Evolutionary conservation across 345 rosid genomes (phyloP).

Genomic region (Euphorbia lathyris): DNA sequence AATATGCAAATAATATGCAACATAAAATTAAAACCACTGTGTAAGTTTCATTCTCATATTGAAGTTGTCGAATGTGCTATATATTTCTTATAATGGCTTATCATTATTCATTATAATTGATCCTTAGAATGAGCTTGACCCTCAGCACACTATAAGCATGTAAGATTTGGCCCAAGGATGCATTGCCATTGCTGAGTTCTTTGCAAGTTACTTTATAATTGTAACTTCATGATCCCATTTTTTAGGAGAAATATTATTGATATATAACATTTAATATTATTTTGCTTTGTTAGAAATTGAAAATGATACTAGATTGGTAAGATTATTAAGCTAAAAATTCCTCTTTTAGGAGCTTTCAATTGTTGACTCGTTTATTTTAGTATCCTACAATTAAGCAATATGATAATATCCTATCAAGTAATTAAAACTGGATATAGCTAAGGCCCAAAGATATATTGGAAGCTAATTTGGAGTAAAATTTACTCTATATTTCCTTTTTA

Average conservation of each 20-base stretch:
- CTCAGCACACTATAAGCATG: slow-evolving; percentile 75
- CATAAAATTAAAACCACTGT: too few relatives aligned
- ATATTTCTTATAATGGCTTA: too few relatives aligned
- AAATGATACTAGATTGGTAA: neutral
- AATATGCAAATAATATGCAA: too few relatives aligned
- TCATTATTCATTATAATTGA: slow-evolving; percentile 95
- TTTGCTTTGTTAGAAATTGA: neutral
- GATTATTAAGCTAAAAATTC: neutral
- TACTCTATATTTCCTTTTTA: neutral
- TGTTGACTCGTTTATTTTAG: neutral
- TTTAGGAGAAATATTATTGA: neutral
- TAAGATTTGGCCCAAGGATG: slow-evolving; percentile 31
- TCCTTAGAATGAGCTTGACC: slow-evolving; percentile 99
- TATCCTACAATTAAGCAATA: neutral
- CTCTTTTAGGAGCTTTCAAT: neutral
- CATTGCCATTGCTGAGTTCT: neutral
- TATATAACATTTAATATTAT: neutral
- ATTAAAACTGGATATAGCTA: neutral
- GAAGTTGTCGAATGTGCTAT: too few relatives aligned
- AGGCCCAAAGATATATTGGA: too few relatives aligned
- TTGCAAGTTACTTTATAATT: neutral
- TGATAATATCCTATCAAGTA: neutral
- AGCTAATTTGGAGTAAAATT: neutral
- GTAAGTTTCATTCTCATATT: too few relatives aligned
- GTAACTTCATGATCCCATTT: neutral